Percentiles rank a stretch among this genome's conserved stretches.
Evolutionary conservation across 805 yeast genomes (phyloP).

Genomic region (Candida insectalens): DNA sequence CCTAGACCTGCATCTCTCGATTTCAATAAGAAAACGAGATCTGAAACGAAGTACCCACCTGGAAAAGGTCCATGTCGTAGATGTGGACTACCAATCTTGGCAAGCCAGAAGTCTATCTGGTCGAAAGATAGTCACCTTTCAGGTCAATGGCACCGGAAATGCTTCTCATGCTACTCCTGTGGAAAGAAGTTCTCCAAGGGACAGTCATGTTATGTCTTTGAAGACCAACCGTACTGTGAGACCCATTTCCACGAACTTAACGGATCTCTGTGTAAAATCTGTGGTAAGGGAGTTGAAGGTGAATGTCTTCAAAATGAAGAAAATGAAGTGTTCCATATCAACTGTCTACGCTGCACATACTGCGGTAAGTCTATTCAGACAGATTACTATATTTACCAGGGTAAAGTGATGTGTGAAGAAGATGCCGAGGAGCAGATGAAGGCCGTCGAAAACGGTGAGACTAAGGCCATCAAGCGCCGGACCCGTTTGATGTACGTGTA

Average conservation of each 20-base stretch:
- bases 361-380: constrained; percentile 42
- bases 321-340: constrained; percentile 61
- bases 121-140: constrained; percentile 78
- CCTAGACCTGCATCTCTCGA: neutral
- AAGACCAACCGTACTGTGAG: constrained; percentile 78
- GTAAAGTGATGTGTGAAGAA: constrained; percentile 40
- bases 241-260: constrained; percentile 68
- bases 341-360: constrained; percentile 59
- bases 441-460: constrained; percentile 4
- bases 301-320: constrained; percentile 75
- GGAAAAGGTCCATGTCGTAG: constrained; percentile 79
- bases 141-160: constrained; percentile 90
- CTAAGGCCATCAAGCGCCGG: constrained; percentile 21
- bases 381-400: constrained; percentile 48
- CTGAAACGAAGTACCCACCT: constrained; percentile 27
- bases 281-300: constrained; percentile 79
- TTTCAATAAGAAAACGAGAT: neutral
- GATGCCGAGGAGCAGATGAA: constrained; percentile 19
- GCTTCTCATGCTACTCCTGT: constrained; percentile 73
- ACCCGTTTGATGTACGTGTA: constrained; percentile 23
- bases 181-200: constrained; percentile 44
- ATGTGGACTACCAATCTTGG: constrained; percentile 46
- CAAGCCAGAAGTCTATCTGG: constrained; percentile 53
- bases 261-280: constrained; percentile 61
- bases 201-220: constrained; percentile 62